Evolutionary conservation across 345 rosid species (phyloP).

Genomic region (Eucalyptus cloeziana): DNA sequence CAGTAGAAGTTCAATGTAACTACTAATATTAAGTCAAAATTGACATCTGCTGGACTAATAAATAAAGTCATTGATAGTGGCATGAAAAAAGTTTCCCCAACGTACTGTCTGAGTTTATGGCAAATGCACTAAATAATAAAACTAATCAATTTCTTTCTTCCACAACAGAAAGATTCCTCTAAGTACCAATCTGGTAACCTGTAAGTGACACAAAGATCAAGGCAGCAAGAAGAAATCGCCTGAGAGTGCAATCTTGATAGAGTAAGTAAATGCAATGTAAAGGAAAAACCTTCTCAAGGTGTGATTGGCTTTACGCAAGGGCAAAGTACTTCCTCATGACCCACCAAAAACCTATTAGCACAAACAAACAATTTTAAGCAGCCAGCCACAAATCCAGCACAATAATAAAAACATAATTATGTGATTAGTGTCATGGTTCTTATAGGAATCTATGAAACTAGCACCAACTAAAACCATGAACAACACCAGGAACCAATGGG

Average conservation of each 20-base stretch:
- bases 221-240: not conserved
- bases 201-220: not conserved
- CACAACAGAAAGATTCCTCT: slow-evolving; percentile 84
- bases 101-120: slow-evolving; percentile 86
- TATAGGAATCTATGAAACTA: not conserved
- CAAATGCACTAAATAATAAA: slow-evolving; percentile 76
- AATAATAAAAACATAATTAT: not conserved
- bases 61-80: not conserved
- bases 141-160: slow-evolving; percentile 94
- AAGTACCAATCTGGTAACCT: slow-evolving; percentile 85
- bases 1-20: too few relatives aligned
- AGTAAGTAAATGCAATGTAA: too few relatives aligned
- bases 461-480: not conserved
- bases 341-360: slow-evolving; percentile 73
- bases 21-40: not conserved
- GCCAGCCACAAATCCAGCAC: not conserved
- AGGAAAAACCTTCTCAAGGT: slow-evolving; percentile 57
- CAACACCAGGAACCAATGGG: not conserved
- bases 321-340: slow-evolving; percentile 97
- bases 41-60: not conserved
- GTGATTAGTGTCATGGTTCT: not conserved
- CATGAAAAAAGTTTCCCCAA: not conserved
- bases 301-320: slow-evolving; percentile 78
- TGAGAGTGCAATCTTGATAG: not conserved
- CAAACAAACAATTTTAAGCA: not conserved